Evolutionary conservation across 106 monocot genomes (phyloP), one percentile per base, ranked within the genome.

Genomic region (Xerophyta viscosa): DNA sequence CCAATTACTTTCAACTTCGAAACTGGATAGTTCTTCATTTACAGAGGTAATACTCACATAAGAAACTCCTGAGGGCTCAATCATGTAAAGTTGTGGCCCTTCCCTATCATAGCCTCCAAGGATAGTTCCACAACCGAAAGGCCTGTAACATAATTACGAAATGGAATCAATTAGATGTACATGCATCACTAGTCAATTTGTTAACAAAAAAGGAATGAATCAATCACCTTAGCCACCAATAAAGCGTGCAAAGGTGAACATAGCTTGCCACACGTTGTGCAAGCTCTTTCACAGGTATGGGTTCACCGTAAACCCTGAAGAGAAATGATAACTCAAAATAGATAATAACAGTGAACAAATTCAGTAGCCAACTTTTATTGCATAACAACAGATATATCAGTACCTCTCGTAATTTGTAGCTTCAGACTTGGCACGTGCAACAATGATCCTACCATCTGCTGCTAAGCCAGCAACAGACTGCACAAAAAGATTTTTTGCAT

Each of bases 51-150:
- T 57, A 75, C 94, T 94, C 65, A 94, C 94, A 71, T 88, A 89
- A n/a, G 89, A 96, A 29, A 98, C 61, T 25, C 96, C 96, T 20
- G 89, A 96, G 6, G 88, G 89, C 77, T 96, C 96, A 46, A 98
- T 63, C 86, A 90, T 77, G 81, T 86, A 89, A n/a, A 98, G 71
- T 63, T 98, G 86, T 51, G 89, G 96, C n/a, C 96, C 96, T 77
- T 98, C 86, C 64, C 89, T 84, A 42, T 98, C 96, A 86, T 98
- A 98, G 45, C 96, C 96, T 53, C 88, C 89, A 68, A 98, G 75
- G 66, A 98, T 78, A 69, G 86, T 71, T 33, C 96, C 96, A 73
- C 82, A 98, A 31, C 96, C 89, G 77, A 98, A 98, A 51, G 89
- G 96, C 66, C 96, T 96, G 61, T 20, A 72, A 65, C 19, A 77